These are phyloP conservation scores for Periconia macrospinosa DNA, from an alignment of 2,329 filamentous ascomycete genomes.

Conservation along the genomic window DNA sequence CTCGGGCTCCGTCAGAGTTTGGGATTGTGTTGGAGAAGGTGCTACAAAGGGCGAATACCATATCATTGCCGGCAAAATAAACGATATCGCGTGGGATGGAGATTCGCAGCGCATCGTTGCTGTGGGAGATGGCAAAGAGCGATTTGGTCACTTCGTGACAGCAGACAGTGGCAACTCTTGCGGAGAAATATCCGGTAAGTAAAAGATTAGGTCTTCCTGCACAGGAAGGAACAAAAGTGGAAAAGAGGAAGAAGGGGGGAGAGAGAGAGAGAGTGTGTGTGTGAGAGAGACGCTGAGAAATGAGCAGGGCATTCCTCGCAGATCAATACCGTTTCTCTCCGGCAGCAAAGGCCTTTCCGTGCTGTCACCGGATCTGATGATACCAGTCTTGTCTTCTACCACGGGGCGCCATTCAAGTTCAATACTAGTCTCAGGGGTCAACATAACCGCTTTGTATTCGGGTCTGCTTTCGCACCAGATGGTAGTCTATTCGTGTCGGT, in stretches of 20 bases:
- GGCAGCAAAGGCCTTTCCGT: constrained; percentile 84
- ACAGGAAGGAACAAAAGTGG: too few species aligned
- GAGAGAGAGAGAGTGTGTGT: too few species aligned
- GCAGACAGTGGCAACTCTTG: constrained; percentile 90
- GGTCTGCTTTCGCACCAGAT: constrained; percentile 86
- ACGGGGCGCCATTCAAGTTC: constrained; percentile 96
- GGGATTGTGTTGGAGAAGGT: constrained; percentile 84
- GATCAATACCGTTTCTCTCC: constrained; percentile 88
- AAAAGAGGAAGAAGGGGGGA: too few species aligned
- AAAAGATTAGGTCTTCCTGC: too few species aligned
- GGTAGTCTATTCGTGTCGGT: constrained; percentile 81
- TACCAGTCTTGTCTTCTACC: constrained; percentile 85
- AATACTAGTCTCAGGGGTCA: constrained; percentile 76
- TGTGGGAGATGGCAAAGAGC: constrained; percentile 91
- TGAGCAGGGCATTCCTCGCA: constrained; percentile 73
- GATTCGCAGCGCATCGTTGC: constrained; percentile 96
- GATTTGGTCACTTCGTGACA: constrained; percentile 91
- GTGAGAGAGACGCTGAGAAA: neutral
- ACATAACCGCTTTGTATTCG: constrained; percentile 88
- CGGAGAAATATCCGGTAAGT: constrained; percentile 74
- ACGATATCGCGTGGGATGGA: constrained; percentile 96
- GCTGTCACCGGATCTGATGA: constrained; percentile 93
- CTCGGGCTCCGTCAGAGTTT: constrained; percentile 82
- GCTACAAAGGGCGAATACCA: constrained; percentile 92
- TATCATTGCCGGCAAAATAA: constrained; percentile 92